Percentiles rank a stretch among this genome's conserved stretches.
Evolutionary conservation across 2,329 filamentous ascomycete genomes (phyloP).

Genomic region (Calonectria pseudoreteaudii): DNA sequence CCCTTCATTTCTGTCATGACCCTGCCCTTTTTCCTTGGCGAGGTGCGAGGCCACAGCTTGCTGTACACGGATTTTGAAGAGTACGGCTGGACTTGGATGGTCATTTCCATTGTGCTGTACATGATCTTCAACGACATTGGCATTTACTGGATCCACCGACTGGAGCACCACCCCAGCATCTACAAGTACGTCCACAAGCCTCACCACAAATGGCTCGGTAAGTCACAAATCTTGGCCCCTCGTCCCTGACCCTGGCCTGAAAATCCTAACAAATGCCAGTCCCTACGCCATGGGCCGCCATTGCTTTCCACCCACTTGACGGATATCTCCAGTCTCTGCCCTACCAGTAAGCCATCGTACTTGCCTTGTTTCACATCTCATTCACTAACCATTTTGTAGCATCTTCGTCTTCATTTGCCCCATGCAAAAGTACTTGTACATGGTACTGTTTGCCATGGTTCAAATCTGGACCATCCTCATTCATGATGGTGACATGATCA

Average conservation of each 20-base stretch:
- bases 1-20: slow-evolving; percentile 59
- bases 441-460: slow-evolving; percentile 57
- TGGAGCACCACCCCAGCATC: slow-evolving; percentile 58
- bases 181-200: slow-evolving; percentile 63
- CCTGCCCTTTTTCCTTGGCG: slow-evolving; percentile 58
- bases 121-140: slow-evolving; percentile 59
- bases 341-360: slow-evolving; percentile 53
- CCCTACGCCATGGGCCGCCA: slow-evolving; percentile 59
- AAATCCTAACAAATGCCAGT: slow-evolving; percentile 44
- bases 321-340: slow-evolving; percentile 59
- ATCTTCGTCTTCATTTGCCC: slow-evolving; percentile 59
- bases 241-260: background rate
- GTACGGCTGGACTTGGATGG: slow-evolving; percentile 55
- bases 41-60: slow-evolving; percentile 59
- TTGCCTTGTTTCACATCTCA: background rate
- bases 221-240: slow-evolving; percentile 24
- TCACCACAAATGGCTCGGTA: slow-evolving; percentile 62
- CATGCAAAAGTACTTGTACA: slow-evolving; percentile 58
- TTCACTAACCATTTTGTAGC: slow-evolving; percentile 39
- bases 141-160: slow-evolving; percentile 62
- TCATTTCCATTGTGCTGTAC: slow-evolving; percentile 53
- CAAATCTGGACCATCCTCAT: slow-evolving; percentile 63
- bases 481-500: slow-evolving; percentile 62
- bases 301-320: slow-evolving; percentile 61
- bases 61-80: slow-evolving; percentile 54